These are phyloP conservation scores for Daldinia vernicosa DNA, from an alignment of 495 filamentous ascomycete species.

Conservation along the genomic window DNA sequence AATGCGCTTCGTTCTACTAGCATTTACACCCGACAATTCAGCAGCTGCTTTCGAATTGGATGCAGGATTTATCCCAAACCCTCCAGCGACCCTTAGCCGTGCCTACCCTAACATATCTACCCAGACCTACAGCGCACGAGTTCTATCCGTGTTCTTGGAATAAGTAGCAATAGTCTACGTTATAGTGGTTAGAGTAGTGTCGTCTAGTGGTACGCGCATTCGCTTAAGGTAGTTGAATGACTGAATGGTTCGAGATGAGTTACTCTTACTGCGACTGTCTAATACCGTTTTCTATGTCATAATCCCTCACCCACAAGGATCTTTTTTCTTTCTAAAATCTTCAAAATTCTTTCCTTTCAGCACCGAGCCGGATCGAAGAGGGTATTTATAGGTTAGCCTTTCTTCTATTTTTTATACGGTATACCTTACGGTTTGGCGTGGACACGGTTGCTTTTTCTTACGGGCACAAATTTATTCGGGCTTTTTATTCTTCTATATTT, in stretches of 20 bases:
- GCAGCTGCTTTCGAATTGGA: conserved; percentile 23
- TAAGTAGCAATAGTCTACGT: conserved; percentile 2
- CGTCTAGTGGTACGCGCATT: conserved; percentile 12
- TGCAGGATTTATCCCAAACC: background rate
- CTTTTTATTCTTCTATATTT: conserved; percentile 16
- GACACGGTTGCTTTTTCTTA: conserved; percentile 24
- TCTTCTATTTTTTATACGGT: conserved; percentile 35
- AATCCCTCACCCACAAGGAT: conserved; percentile 9
- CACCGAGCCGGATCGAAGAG: conserved; percentile 27
- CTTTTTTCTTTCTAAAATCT: conserved; percentile 13
- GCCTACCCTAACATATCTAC: background rate
- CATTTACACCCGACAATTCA: conserved; percentile 37
- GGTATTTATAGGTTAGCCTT: conserved; percentile 34
- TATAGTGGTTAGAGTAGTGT: conserved; percentile 11
- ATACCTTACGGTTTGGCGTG: conserved; percentile 43
- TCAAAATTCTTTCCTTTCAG: conserved; percentile 9
- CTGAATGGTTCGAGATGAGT: conserved; percentile 22
- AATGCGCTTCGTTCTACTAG: conserved; percentile 34
- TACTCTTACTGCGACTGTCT: conserved; percentile 23
- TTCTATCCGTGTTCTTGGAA: conserved; percentile 11
- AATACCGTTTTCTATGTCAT: conserved; percentile 22
- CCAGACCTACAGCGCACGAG: conserved; percentile 8
- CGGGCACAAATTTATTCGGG: conserved; percentile 14
- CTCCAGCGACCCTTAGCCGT: background rate
- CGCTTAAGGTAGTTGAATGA: conserved; percentile 18